Base-by-base conservation (phyloP, 192 early-diverging fungal species). In the Coemansia sp. region DNA sequence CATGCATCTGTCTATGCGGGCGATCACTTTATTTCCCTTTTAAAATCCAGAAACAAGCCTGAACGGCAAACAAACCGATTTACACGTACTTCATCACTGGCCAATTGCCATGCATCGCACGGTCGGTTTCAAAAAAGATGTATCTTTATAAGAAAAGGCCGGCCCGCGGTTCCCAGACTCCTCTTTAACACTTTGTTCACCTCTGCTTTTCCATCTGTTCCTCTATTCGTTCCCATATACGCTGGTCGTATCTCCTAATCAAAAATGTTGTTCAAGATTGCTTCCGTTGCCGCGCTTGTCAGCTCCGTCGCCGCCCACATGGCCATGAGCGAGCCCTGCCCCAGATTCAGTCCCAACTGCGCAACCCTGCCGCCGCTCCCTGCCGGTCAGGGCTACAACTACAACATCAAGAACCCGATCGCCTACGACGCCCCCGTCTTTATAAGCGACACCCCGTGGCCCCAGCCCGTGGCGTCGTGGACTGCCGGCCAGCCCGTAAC, bases 401-500 rank as follows among this genome's bases (percentile, higher is more conserved):
- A 52, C 19, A 11, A 19, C 21, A 52, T 52, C 21, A 52, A 52
- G 23, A 52, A 21, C 19, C 50, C 50, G 9, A 52, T 52, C 8
- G 19, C 4, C 23, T 10, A 19, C 19, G 50, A 52, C 19, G 50
- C 19, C 3, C 9, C 19, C 3, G 19, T 52, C 10, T 19, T 19
- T 9, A 52, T 22, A 17, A 10, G n/a, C 50, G 23, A 17, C 6
- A 14, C 11, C 9, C 51, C 51, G 51, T 53, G 51, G 51, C 51
- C 51, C 51, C 68, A 24, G 41, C 15, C 41, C 41, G 62, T 65
- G 1, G 74, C 70, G 1, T 70, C 67, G 11, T 73, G 70, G 70
- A 82, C 56, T 19, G 79, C 75, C 14, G 74, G 74, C 15, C 45
- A 76, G 63, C 29, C 58, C 4, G 55, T 76, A 4, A 72, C 74